Evolutionary conservation across 83 land plant genomes (phyloP).

Genomic region (Larix sibirica): DNA sequence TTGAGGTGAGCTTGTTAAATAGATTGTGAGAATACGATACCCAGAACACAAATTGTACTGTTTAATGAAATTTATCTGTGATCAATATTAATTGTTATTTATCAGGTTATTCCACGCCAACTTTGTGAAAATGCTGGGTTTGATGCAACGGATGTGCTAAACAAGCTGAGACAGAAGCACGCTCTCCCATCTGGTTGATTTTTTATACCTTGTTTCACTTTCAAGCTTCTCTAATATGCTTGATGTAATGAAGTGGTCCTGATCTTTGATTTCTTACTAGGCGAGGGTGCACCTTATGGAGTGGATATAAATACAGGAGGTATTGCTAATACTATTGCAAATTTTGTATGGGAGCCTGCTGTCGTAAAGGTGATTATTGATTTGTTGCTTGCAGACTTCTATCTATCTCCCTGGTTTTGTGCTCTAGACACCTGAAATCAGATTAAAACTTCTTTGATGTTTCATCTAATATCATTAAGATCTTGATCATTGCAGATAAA

Average conservation of each 20-base stretch:
- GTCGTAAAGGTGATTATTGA: slow-evolving; percentile 79
- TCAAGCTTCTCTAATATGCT: neutral
- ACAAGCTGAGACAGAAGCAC: slow-evolving; percentile 97
- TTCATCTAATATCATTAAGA: neutral
- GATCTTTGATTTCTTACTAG: slow-evolving; percentile 39
- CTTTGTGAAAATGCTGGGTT: slow-evolving; percentile 99
- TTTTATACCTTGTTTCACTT: neutral
- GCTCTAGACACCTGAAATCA: neutral
- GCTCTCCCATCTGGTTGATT: slow-evolving; percentile 80
- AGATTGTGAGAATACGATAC: neutral
- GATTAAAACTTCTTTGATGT: neutral
- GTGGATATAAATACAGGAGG: slow-evolving; percentile 99
- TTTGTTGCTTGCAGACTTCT: neutral
- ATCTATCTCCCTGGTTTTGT: neutral
- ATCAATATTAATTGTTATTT: neutral
- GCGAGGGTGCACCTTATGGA: slow-evolving; percentile 92
- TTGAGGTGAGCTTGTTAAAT: slow-evolving; percentile 61
- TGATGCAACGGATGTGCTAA: slow-evolving; percentile 98
- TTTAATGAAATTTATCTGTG: neutral
- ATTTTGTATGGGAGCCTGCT: slow-evolving; percentile 99
- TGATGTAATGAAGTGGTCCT: slow-evolving; percentile 4
- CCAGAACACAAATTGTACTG: neutral
- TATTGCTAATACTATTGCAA: slow-evolving; percentile 86
- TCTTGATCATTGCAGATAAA: slow-evolving; percentile 68
- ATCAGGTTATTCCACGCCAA: slow-evolving; percentile 95